Conservation (phyloP, 331 rosid genomes). For the Malus hybrid region DNA sequence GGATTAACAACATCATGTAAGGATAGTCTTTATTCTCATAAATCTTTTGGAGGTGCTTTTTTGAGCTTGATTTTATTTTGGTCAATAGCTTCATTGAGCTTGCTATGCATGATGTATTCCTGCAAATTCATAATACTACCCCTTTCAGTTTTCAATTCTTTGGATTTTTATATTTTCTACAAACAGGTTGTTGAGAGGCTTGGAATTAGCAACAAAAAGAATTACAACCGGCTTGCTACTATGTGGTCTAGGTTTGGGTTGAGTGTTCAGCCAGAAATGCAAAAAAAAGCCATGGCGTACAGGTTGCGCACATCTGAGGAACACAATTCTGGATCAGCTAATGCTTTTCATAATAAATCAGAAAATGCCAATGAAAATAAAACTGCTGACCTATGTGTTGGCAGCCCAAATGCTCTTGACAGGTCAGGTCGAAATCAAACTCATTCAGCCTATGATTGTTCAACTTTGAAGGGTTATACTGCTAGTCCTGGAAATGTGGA, state of each 20-base stretch:
- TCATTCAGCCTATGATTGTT: slow-evolving; percentile 18
- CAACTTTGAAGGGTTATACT: slow-evolving; percentile 22
- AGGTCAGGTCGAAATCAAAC: slow-evolving; percentile 29
- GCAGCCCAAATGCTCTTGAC: slow-evolving; percentile 14
- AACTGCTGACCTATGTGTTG: slow-evolving; percentile 20
- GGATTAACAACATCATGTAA: not conserved
- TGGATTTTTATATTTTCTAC: slow-evolving; percentile 14
- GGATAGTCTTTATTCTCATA: not conserved
- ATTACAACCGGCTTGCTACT: slow-evolving; percentile 45
- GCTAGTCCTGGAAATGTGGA: slow-evolving; percentile 21
- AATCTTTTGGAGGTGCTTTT: not conserved
- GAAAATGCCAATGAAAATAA: slow-evolving; percentile 25
- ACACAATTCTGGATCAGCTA: slow-evolving; percentile 43
- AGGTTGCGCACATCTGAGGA: slow-evolving; percentile 72
- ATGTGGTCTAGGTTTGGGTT: slow-evolving; percentile 75
- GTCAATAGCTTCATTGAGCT: not conserved
- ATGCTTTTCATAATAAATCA: slow-evolving; percentile 24
- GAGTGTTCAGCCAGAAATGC: slow-evolving; percentile 63
- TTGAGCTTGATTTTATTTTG: not conserved
- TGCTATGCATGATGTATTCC: not conserved
- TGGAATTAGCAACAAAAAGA: slow-evolving; percentile 70
- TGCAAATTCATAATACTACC: slow-evolving; percentile 10
- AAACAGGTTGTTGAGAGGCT: slow-evolving; percentile 66
- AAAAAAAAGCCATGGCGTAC: slow-evolving; percentile 41
- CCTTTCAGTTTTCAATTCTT: slow-evolving; percentile 18